Base-by-base conservation (phyloP, 352 stramenopile genomes). In the Phytophthora idaei region DNA sequence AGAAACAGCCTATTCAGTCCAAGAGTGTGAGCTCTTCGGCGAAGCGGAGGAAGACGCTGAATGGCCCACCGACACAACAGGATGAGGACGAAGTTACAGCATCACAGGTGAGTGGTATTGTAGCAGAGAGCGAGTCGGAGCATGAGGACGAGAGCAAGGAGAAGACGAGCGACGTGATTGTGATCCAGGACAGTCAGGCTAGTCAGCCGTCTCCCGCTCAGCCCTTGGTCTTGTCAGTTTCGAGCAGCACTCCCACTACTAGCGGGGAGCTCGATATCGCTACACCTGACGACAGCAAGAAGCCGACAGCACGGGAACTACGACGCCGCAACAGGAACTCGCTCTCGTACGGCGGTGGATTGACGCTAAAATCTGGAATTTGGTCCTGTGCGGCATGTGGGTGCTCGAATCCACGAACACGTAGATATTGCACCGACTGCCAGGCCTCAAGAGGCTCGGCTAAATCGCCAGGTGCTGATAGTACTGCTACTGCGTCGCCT, bases 361-460 rank as follows among this genome's bases (percentile, higher is more conserved):
- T 80, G 14, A 74, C 62, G 27, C 45, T 80, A 27, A 77, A 80
- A 67, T 59, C 65, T 42, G 73, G 76, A 4, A 78, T 81, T 11
- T 92, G 83, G 83, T 75, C 72, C 5, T 92, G 83, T 58, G 67
- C 64, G 21, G 74, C 62, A 8, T 92, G 83, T 46, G 76, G 73
- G 5, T 87, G 77, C 57, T 74, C 73, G 29, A 92, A 92, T 55
- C 61, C 72, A 11, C 71, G 76, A 49, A 75, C 77, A 4, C 71
- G 71, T n/a, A 75, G 69, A 21, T 45, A 76, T 37, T 92, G 83
- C 61, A 78, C 71, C 4, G 73, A 77, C n/a, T 92, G 83, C 39
- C 58, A 69, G 7, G 70, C 63, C 17, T 34, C 63, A 5, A 83
- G 66, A 21, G 60, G 60, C n/a, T 48, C 59, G n/a, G 46, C 53